Percentiles rank a stretch among this genome's conserved stretches.
Conservation (phyloP, 768 basidiomycete species). For the Tephrocybe sp. region DNA sequence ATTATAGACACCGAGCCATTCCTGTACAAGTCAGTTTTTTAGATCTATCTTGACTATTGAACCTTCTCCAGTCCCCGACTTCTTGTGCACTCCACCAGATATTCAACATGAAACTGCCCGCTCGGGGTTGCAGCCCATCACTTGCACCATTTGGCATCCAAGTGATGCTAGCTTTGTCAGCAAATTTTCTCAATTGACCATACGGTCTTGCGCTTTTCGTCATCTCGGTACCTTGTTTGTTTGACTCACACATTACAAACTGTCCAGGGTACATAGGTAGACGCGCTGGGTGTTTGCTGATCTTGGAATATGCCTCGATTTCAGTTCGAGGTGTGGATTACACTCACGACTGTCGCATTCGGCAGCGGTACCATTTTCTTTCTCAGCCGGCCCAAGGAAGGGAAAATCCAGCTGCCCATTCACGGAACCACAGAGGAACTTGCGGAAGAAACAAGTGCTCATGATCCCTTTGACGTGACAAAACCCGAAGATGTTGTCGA, state of each 20-base stretch:
- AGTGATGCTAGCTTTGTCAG: not conserved
- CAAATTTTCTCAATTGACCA: not conserved
- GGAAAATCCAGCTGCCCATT: constrained; percentile 52
- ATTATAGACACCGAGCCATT: too few relatives aligned
- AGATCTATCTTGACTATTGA: too few relatives aligned
- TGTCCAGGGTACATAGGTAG: not conserved
- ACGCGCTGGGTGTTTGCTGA: not conserved
- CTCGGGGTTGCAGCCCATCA: too few relatives aligned
- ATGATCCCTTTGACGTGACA: constrained; percentile 72
- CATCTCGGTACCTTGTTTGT: not conserved
- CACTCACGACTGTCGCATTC: constrained; percentile 41
- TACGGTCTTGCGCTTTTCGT: not conserved
- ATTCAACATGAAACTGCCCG: too few relatives aligned
- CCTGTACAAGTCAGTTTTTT: too few relatives aligned
- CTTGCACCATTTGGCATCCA: not conserved
- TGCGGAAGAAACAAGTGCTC: constrained; percentile 21
- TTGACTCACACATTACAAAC: constrained; percentile 1
- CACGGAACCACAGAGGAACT: constrained; percentile 17
- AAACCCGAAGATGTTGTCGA: constrained; percentile 69
- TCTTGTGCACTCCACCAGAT: too few relatives aligned
- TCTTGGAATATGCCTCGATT: constrained; percentile 51
- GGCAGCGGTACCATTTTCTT: constrained; percentile 45
- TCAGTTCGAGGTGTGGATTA: constrained; percentile 54
- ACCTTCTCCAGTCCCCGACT: too few relatives aligned
- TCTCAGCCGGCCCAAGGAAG: constrained; percentile 40